phyloP scores from a whole-genome alignment of 2,329 filamentous ascomycete species.

The Hypoxylon sp. region DNA sequence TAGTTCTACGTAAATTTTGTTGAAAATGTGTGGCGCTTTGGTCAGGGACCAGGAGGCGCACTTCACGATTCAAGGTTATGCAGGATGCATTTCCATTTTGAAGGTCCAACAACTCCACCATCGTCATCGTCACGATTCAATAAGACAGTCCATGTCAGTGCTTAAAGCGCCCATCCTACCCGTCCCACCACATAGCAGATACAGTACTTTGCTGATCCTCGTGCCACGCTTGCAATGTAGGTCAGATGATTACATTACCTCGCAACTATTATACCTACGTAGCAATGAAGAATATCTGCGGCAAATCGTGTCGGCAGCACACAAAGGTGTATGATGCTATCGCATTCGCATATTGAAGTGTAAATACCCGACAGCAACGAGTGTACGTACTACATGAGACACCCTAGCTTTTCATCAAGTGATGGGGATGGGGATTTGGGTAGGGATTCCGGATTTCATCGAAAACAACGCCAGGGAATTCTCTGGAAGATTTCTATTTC shows the following conservation, averaged over 20 bases:
- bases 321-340: slow-evolving; percentile 21
- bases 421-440: slow-evolving; percentile 36
- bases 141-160: slow-evolving; percentile 37
- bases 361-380: slow-evolving; percentile 25
- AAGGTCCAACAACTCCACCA: slow-evolving; percentile 41
- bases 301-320: slow-evolving; percentile 27
- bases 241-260: slow-evolving; percentile 39
- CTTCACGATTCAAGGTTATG: slow-evolving; percentile 37
- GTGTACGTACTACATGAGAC: slow-evolving; percentile 4
- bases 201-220: slow-evolving; percentile 30
- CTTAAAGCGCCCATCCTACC: slow-evolving; percentile 32
- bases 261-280: slow-evolving; percentile 28
- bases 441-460: slow-evolving; percentile 34
- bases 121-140: slow-evolving; percentile 45
- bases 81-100: slow-evolving; percentile 35
- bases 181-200: slow-evolving; percentile 32
- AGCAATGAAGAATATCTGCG: slow-evolving; percentile 24
- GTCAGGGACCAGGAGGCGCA: slow-evolving; percentile 31
- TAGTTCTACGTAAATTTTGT: slow-evolving; percentile 30
- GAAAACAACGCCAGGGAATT: slow-evolving; percentile 43
- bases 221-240: slow-evolving; percentile 38
- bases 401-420: slow-evolving; percentile 21
- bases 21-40: slow-evolving; percentile 35
- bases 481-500: slow-evolving; percentile 49
- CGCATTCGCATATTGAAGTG: slow-evolving; percentile 18